These are phyloP conservation scores for Colletotrichum tanaceti DNA, from an alignment of 2,329 filamentous ascomycete species.

Conservation along the genomic window DNA sequence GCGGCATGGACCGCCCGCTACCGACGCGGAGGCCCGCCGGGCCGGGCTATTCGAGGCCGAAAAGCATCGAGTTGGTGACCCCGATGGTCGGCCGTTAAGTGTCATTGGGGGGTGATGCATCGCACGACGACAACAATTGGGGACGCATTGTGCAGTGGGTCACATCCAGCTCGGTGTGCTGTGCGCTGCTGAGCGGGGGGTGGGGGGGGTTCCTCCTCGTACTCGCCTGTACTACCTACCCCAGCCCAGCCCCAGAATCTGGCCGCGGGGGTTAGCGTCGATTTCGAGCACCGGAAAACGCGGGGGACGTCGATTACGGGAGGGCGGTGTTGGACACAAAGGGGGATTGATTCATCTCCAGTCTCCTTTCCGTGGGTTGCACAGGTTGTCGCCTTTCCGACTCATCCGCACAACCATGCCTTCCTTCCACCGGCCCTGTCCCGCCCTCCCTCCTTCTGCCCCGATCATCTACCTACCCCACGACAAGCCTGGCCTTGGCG, in stretches of 20 bases:
- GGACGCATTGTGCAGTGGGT: background rate
- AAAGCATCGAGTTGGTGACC: conserved; percentile 73
- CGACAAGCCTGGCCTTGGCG: conserved; percentile 14
- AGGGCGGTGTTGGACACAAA: conserved; percentile 10
- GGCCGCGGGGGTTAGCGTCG: conserved; percentile 36
- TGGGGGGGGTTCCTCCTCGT: conserved; percentile 14
- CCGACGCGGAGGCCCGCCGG: conserved; percentile 62
- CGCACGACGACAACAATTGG: conserved; percentile 6
- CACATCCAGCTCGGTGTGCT: background rate
- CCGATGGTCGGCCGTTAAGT: conserved; percentile 65
- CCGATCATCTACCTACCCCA: conserved; percentile 19
- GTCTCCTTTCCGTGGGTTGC: conserved; percentile 2
- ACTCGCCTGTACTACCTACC: conserved; percentile 30
- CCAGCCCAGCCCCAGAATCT: conserved; percentile 29
- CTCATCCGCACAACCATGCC: conserved; percentile 14
- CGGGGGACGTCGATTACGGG: conserved; percentile 24
- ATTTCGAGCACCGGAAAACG: conserved; percentile 31
- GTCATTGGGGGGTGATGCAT: background rate
- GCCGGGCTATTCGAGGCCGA: conserved; percentile 66
- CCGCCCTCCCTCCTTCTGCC: background rate
- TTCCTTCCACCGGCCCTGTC: conserved; percentile 8
- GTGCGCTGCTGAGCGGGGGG: background rate
- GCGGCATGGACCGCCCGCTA: conserved; percentile 65
- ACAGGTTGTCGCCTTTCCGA: conserved; percentile 21
- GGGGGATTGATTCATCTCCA: conserved; percentile 14